A percentile compares a stretch with the other conserved stretches of the same genome.
phyloP scores from a whole-genome alignment of 2,329 filamentous ascomycete genomes.

The Colletotrichum higginsianum region DNA sequence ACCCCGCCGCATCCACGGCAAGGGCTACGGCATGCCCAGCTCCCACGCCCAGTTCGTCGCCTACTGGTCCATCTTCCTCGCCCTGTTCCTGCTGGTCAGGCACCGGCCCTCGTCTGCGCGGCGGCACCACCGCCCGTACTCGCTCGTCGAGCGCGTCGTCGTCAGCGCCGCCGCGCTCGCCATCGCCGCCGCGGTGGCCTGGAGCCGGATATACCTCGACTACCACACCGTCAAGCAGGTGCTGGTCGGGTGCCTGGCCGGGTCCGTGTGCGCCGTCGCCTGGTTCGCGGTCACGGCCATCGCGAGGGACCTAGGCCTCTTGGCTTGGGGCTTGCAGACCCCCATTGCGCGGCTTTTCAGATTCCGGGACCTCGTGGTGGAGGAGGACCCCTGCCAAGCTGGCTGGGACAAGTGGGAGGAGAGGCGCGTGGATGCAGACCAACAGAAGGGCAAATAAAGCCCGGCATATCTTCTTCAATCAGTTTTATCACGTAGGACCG shows the following conservation, averaged over 20 bases:
- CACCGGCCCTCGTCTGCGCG: constrained; percentile 63
- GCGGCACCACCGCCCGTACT: constrained; percentile 64
- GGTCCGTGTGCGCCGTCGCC: constrained; percentile 76
- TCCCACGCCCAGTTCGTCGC: constrained; percentile 96
- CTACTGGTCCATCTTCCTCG: constrained; percentile 89
- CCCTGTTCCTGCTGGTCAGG: constrained; percentile 86
- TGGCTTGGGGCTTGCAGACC: constrained; percentile 80
- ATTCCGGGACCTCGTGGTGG: constrained; percentile 86
- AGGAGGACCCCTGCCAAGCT: constrained; percentile 90
- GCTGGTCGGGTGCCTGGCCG: constrained; percentile 81
- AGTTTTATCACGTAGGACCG: not conserved
- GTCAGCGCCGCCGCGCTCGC: constrained; percentile 69
- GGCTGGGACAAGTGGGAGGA: constrained; percentile 95
- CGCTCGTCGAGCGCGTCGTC: constrained; percentile 71
- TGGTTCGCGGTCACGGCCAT: constrained; percentile 86
- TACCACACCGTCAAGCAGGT: constrained; percentile 95
- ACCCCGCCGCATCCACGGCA: constrained; percentile 86
- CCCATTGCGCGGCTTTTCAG: constrained; percentile 76
- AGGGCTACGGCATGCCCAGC: constrained; percentile 96
- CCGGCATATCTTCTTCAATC: not conserved
- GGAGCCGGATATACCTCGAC: constrained; percentile 89
- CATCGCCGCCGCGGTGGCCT: constrained; percentile 79
- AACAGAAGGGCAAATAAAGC: constrained; percentile 48
- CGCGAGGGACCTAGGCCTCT: constrained; percentile 76
- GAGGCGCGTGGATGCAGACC: constrained; percentile 55